Conservation (phyloP, 768 basidiomycete genomes). For the Tricholoma terreum region DNA sequence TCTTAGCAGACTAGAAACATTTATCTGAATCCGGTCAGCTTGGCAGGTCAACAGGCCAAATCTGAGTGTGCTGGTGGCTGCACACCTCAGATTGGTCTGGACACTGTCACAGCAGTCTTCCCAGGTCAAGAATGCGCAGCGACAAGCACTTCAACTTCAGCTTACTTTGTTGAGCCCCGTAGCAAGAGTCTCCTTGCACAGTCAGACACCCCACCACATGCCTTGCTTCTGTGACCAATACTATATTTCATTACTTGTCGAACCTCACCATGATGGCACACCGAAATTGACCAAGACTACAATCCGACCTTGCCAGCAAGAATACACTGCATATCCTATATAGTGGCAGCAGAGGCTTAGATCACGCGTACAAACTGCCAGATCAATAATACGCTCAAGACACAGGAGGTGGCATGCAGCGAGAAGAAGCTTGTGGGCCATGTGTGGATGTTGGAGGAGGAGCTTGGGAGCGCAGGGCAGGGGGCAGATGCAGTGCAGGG, state of each 20-base stretch:
- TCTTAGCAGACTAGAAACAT: neutral
- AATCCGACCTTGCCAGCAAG: neutral
- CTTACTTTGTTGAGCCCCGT: neutral
- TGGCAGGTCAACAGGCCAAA: neutral
- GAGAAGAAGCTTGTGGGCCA: conserved; percentile 43
- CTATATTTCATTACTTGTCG: too few relatives aligned
- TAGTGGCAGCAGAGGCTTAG: conserved; percentile 82
- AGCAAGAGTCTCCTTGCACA: neutral
- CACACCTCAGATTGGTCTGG: neutral
- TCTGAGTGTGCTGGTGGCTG: too few relatives aligned
- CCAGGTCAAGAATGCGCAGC: neutral
- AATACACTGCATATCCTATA: conserved; percentile 26
- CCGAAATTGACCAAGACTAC: neutral
- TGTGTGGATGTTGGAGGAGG: conserved; percentile 55
- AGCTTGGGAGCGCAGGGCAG: conserved; percentile 61
- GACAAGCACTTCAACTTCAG: neutral
- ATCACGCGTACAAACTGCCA: conserved; percentile 85
- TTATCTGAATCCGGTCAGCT: neutral
- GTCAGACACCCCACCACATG: too few relatives aligned
- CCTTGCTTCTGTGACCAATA: too few relatives aligned
- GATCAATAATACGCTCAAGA: conserved; percentile 62
- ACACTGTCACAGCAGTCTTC: too few relatives aligned
- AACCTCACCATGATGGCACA: neutral
- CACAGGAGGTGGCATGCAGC: conserved; percentile 58
- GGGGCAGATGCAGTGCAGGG: conserved; percentile 81